Conservation (phyloP, 1,284 basidiomycete species). For the Testicularia cyperi region DNA sequence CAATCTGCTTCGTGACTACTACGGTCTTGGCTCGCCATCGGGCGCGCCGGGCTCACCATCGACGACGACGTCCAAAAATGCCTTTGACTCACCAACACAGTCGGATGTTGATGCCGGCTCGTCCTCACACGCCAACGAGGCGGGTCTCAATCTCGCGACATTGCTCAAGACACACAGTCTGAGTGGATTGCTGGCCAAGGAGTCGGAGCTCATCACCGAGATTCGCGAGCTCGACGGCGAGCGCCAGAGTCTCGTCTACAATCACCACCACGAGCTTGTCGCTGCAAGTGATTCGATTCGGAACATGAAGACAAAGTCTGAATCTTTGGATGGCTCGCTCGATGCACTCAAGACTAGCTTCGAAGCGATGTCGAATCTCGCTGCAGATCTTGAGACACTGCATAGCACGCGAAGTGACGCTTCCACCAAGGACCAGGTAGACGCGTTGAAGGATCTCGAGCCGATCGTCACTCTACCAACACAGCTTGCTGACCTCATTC, state of each 20-base stretch:
- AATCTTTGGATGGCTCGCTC: conserved; percentile 39
- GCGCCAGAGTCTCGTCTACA: conserved; percentile 85
- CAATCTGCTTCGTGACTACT: conserved; percentile 49
- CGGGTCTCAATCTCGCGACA: conserved; percentile 15
- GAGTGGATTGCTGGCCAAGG: conserved; percentile 34
- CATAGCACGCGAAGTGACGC: not conserved
- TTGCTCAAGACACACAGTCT: conserved; percentile 29
- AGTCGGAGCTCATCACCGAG: conserved; percentile 61
- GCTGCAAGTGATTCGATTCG: conserved; percentile 87
- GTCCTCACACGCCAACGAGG: conserved; percentile 1
- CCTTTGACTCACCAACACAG: not conserved
- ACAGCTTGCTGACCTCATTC: conserved; percentile 35
- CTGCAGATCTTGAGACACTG: conserved; percentile 20
- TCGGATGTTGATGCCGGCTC: too few relatives aligned
- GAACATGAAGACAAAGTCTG: conserved; percentile 61
- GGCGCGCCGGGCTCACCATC: conserved; percentile 6
- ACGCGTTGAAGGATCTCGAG: conserved; percentile 25
- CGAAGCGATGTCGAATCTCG: conserved; percentile 33
- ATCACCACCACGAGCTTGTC: conserved; percentile 90
- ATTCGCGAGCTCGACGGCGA: conserved; percentile 84
- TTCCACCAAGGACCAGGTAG: not conserved
- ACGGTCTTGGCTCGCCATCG: conserved; percentile 39
- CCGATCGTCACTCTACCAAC: conserved; percentile 43
- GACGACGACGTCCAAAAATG: not conserved
- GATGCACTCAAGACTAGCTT: conserved; percentile 34